Evolutionary conservation across 164 flowering plant species (phyloP).

Genomic region (Nymphaea colorata): DNA sequence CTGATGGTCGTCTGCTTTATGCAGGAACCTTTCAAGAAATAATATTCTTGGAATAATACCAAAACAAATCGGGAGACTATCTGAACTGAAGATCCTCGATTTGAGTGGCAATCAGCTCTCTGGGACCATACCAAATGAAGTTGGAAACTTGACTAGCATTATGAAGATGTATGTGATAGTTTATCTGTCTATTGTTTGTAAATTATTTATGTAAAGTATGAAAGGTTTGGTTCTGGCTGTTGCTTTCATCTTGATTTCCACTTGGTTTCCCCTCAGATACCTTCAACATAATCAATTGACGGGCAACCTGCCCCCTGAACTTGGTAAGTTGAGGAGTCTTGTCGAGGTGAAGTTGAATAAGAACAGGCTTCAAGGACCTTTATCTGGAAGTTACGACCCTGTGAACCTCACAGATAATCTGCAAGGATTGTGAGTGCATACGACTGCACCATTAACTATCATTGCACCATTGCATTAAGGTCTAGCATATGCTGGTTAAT

Average conservation of each 20-base stretch:
- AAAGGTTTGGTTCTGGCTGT: no score
- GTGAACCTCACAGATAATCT: constrained; percentile 14
- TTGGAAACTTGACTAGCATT: constrained; percentile 48
- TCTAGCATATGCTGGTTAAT: no score
- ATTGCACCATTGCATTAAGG: no score
- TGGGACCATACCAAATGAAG: constrained; percentile 71
- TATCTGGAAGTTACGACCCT: constrained; percentile 38
- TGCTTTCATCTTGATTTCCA: constrained; percentile 2
- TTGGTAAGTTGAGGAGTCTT: constrained; percentile 54
- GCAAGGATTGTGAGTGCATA: constrained; percentile 40
- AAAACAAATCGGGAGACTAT: constrained; percentile 58
- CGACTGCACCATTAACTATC: neutral
- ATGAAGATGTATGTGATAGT: constrained; percentile 44
- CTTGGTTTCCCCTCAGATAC: constrained; percentile 32
- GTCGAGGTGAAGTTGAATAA: constrained; percentile 60
- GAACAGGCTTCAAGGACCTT: constrained; percentile 69
- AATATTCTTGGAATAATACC: constrained; percentile 64
- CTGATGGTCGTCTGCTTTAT: neutral
- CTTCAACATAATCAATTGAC: constrained; percentile 74
- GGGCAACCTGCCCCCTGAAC: constrained; percentile 57
- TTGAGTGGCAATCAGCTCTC: constrained; percentile 62
- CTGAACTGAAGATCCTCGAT: constrained; percentile 59
- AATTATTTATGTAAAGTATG: neutral
- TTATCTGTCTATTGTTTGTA: no score
- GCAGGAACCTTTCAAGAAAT: constrained; percentile 23